These are phyloP conservation scores for Nematocida ironsii DNA, from an alignment of 371 early-diverging fungal genomes.

Conservation along the genomic window DNA sequence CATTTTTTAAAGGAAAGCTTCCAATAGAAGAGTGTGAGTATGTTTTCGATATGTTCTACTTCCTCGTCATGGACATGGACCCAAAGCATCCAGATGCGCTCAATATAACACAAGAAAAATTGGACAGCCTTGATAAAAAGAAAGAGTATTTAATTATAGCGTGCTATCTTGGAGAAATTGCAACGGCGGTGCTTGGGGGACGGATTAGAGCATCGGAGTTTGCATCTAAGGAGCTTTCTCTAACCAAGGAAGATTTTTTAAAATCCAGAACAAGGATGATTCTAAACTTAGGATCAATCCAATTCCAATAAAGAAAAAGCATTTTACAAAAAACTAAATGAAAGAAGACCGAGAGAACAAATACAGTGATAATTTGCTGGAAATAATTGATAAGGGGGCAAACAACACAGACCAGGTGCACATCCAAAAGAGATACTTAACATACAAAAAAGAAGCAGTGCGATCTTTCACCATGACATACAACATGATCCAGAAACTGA, in stretches of 20 bases:
- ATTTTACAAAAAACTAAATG: conserved; percentile 11
- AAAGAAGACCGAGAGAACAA: conserved; percentile 5
- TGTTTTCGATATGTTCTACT: conserved; percentile 28
- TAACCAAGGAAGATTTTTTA: conserved; percentile 8
- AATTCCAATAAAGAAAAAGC: conserved; percentile 7
- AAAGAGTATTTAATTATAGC: conserved; percentile 4
- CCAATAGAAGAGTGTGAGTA: not conserved
- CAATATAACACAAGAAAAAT: not conserved
- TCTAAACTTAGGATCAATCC: not conserved
- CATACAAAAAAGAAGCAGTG: conserved; percentile 7
- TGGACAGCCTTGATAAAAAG: not conserved
- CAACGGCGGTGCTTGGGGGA: conserved; percentile 24
- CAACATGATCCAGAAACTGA: conserved; percentile 39
- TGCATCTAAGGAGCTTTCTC: not conserved
- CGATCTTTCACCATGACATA: conserved; percentile 34
- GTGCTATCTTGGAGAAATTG: conserved; percentile 33
- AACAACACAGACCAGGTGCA: not conserved
- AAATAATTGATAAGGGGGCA: conserved; percentile 6
- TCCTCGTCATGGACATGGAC: not conserved
- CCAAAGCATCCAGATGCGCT: not conserved
- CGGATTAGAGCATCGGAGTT: conserved; percentile 11
- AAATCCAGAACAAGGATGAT: not conserved
- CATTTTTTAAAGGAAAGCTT: conserved; percentile 15
- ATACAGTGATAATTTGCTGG: not conserved
- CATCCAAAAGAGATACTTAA: conserved; percentile 6